phyloP scores from a whole-genome alignment of 2,329 filamentous ascomycete species.

The Sporothrix phasma region DNA sequence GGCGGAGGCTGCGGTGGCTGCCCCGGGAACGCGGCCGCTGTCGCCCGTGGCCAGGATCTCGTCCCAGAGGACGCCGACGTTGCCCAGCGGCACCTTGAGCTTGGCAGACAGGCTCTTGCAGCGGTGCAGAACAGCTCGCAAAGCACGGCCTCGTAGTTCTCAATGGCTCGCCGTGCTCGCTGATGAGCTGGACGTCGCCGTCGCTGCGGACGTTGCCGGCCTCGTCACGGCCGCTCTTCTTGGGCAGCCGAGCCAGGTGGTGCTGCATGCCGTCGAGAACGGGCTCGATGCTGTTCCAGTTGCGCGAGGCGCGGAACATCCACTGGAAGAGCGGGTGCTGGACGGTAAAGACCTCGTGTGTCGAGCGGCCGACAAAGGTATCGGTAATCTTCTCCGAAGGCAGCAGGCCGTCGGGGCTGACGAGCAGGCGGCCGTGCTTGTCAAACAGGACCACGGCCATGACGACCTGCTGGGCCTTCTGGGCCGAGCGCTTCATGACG shows the following conservation, averaged over 20 bases:
- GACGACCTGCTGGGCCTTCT: slow-evolving; percentile 51
- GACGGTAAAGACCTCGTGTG: slow-evolving; percentile 59
- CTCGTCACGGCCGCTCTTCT: slow-evolving; percentile 4
- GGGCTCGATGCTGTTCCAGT: slow-evolving; percentile 61
- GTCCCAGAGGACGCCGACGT: slow-evolving; percentile 63
- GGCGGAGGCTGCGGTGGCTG: background rate
- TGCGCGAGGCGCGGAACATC: slow-evolving; percentile 72
- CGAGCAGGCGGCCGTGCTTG: slow-evolving; percentile 53
- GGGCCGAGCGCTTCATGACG: slow-evolving; percentile 43
- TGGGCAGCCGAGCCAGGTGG: slow-evolving; percentile 49
- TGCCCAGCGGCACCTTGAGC: slow-evolving; percentile 51
- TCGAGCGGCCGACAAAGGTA: slow-evolving; percentile 57
- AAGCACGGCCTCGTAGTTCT: slow-evolving; percentile 66
- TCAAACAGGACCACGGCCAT: slow-evolving; percentile 58
- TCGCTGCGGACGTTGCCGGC: background rate
- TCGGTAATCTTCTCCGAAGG: slow-evolving; percentile 71
- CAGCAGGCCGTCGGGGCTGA: slow-evolving; percentile 58
- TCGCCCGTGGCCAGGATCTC: slow-evolving; percentile 59
- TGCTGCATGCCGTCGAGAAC: slow-evolving; percentile 62
- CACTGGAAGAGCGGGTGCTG: slow-evolving; percentile 75
- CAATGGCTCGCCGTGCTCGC: slow-evolving; percentile 46
- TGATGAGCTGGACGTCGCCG: slow-evolving; percentile 35
- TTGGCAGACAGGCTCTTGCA: slow-evolving; percentile 62
- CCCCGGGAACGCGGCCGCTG: background rate
- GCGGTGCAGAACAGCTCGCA: slow-evolving; percentile 76